Base-by-base conservation (phyloP, 805 yeast species). In the Scheffersomyces coipomensis region DNA sequence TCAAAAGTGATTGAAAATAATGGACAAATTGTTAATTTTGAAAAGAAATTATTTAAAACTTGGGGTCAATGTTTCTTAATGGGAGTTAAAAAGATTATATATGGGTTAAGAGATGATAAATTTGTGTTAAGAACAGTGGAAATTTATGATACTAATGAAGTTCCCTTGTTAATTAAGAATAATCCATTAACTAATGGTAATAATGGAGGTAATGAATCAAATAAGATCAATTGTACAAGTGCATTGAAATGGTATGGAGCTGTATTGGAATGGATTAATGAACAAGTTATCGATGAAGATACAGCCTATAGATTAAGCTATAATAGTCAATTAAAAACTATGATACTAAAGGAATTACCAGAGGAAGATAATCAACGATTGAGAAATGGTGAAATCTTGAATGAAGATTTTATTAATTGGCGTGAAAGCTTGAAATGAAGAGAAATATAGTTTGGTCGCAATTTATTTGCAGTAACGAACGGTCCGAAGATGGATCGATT, bases 61-160 rank as follows among this genome's bases (percentile, higher is more conserved):
- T 93, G 99, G 99, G 88, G 95, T 2, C 98, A 89, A 65, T 85
- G 96, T 46, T 93, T 89, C 59, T 67, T 93, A 17, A 71, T 88
- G 33, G 99, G 99, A 3, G 76, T 93, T 16, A 81, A 85, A n/a
- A 76, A 77, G 42, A 73, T 91, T 4, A 75, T 86, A 3, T 87
- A 87, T 55, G 99, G 97, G 0, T 93, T 85, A 61, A 75, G 97
- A 49, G 95, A 88, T 56, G 85, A 85, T 13, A 63, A 78, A 24
- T 71, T 84, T 31, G 59, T 75, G n/a, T 64, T 91, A 39, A 68
- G 75, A 45, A 63, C 83, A 3, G 79, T 87, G 2, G 98, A 93
- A 61, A 81, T 85, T 42, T 89, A 66, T 58, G 68, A 76, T 37
- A 84, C 95, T 0, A 89, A 84, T 26, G 85, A 87, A 47, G 73